Percentiles rank a stretch among this genome's conserved stretches.
phyloP scores from a whole-genome alignment of 2,329 filamentous ascomycete species.

The Colletotrichum horii region DNA sequence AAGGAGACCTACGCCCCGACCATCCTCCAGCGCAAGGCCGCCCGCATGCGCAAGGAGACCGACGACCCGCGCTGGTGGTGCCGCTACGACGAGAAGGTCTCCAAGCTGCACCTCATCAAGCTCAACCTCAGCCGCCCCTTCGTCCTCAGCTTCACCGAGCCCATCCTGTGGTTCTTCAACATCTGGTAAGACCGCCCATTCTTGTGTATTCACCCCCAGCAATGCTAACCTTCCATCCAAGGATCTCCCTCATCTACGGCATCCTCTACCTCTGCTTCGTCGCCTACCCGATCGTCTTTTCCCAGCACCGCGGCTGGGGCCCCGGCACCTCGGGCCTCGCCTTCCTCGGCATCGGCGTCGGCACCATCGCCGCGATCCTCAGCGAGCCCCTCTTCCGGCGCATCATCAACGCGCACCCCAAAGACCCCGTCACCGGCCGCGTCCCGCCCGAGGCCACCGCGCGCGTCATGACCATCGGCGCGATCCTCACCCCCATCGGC shows the following conservation, averaged over 20 bases:
- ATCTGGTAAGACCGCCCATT: slow-evolving; percentile 54
- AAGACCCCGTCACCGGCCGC: slow-evolving; percentile 76
- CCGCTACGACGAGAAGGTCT: slow-evolving; percentile 75
- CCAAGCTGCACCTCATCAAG: slow-evolving; percentile 71
- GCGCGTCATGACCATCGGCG: slow-evolving; percentile 78
- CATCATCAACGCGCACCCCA: slow-evolving; percentile 78
- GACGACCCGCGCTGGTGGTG: slow-evolving; percentile 78
- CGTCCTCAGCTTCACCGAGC: slow-evolving; percentile 78
- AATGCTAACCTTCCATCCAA: not conserved
- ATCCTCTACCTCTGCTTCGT: slow-evolving; percentile 92
- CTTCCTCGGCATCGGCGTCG: slow-evolving; percentile 75
- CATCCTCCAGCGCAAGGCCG: slow-evolving; percentile 71
- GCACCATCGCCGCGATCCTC: slow-evolving; percentile 65
- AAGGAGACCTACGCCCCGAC: slow-evolving; percentile 80
- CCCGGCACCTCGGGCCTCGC: slow-evolving; percentile 76
- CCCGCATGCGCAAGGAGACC: slow-evolving; percentile 67
- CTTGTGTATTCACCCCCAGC: not conserved
- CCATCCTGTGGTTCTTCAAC: slow-evolving; percentile 77
- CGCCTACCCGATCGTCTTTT: slow-evolving; percentile 86
- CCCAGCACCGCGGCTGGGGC: slow-evolving; percentile 76
- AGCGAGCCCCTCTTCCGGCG: slow-evolving; percentile 75
- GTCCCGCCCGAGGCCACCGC: slow-evolving; percentile 82
- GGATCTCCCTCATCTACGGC: slow-evolving; percentile 83
- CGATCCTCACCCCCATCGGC: slow-evolving; percentile 75
- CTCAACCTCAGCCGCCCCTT: slow-evolving; percentile 81